These are phyloP conservation scores for Metschnikowia koreensis DNA, from an alignment of 805 yeast genomes.

Conservation along the genomic window DNA sequence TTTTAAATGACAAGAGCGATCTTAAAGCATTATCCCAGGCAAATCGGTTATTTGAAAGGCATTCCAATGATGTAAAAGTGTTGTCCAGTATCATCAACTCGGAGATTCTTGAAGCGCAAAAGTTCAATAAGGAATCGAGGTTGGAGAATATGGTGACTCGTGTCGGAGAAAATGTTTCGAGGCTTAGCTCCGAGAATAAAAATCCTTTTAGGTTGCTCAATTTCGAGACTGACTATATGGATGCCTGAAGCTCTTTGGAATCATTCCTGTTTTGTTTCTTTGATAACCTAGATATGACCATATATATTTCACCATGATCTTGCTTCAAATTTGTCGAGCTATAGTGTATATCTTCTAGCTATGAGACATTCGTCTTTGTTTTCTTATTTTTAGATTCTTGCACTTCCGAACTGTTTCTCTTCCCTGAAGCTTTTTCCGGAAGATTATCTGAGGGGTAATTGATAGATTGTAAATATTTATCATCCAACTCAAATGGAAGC, in stretches of 20 bases:
- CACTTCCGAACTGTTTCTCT: background rate
- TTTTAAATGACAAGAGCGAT: slow-evolving; percentile 5
- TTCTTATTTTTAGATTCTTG: background rate
- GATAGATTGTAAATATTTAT: slow-evolving; percentile 9
- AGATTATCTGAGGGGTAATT: background rate
- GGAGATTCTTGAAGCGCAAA: slow-evolving; percentile 23
- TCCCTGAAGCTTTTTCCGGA: background rate
- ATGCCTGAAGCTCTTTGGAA: background rate
- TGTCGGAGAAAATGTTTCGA: slow-evolving; percentile 31
- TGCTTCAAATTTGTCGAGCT: no score
- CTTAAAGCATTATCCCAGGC: slow-evolving; percentile 12
- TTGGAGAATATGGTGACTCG: slow-evolving; percentile 31
- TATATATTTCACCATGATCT: no score
- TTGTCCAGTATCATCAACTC: slow-evolving; percentile 24
- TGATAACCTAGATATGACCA: no score
- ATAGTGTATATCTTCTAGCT: background rate
- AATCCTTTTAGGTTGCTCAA: slow-evolving; percentile 36
- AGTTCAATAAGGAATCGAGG: slow-evolving; percentile 27
- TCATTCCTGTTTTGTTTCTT: background rate
- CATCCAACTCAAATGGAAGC: slow-evolving; percentile 20
- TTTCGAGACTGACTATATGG: slow-evolving; percentile 33
- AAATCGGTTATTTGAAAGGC: slow-evolving; percentile 18
- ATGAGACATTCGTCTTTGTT: background rate
- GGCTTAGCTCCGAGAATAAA: slow-evolving; percentile 31
- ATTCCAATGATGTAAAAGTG: slow-evolving; percentile 21